These are phyloP conservation scores for Schizochytrium sp. DNA, from an alignment of 108 stramenopile species.

Conservation along the genomic window DNA sequence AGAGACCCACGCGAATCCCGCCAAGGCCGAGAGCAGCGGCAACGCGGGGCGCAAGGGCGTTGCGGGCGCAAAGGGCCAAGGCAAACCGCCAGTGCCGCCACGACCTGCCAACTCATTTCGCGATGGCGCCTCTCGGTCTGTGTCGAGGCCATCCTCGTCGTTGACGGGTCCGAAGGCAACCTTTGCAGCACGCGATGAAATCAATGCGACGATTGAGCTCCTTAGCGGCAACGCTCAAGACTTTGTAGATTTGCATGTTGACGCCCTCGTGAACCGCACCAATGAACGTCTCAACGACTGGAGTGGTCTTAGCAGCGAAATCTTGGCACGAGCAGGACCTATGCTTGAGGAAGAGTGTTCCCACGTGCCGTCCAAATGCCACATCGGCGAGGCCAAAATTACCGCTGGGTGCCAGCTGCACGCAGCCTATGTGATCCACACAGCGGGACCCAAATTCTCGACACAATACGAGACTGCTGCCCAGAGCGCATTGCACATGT, in stretches of 20 bases:
- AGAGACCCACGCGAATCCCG: too few species aligned
- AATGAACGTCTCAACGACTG: not conserved
- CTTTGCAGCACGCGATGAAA: not conserved
- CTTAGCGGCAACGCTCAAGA: not conserved
- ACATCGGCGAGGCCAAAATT: not conserved
- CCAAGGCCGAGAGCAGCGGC: too few species aligned
- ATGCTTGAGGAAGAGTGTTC: not conserved
- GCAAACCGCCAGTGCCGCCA: too few species aligned
- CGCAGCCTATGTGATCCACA: conserved; percentile 1
- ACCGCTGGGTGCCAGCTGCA: not conserved
- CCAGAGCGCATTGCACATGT: not conserved
- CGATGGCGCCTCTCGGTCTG: too few species aligned
- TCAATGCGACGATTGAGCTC: not conserved
- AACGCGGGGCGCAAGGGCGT: too few species aligned
- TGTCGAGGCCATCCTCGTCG: too few species aligned
- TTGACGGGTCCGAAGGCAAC: not conserved
- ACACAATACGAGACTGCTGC: not conserved
- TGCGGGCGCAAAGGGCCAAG: too few species aligned
- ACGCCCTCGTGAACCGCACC: not conserved
- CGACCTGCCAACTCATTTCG: too few species aligned
- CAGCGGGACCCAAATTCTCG: not conserved
- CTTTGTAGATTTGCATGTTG: not conserved
- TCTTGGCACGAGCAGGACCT: not conserved
- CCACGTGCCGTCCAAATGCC: not conserved
- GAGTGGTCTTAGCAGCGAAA: not conserved